Evolutionary conservation across 495 filamentous ascomycete genomes (phyloP), one percentile per base, ranked within the genome.

Genomic region (Cryomyces minteri): DNA sequence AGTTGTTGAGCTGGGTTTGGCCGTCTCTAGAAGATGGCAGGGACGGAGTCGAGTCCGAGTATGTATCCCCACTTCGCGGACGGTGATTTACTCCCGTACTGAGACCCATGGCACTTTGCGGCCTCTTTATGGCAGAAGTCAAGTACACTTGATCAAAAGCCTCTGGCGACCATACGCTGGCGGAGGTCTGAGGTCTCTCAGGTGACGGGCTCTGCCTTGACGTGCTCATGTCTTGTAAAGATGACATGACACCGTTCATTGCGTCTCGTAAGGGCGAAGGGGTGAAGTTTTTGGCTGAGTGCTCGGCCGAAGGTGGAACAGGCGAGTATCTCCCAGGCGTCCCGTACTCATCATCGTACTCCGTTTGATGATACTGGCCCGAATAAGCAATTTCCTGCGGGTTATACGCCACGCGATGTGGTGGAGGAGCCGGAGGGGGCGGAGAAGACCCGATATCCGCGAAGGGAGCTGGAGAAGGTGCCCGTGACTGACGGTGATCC

Each of bases 211-310:
- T 36, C 70, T 66, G 49, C 67, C 65, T 46, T 31, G 73, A 65
- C 51, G 81, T 68, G 12, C 77, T 80, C 77, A 99, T 85, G 51
- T 85, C 85, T 58, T 96, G 75, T 43, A 99, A 63, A 32, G 90
- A 94, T 48, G 87, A 86, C 77, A 96, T 96, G 9, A 99, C 87
- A 65, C 92, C 90, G 56, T 95, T 88, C 88, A 96, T 96, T 0
- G 90, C 90, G 58, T 86, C 82, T 41, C 88, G 68, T 2, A 99
- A 61, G 0, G 90, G 92, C 8, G 90, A 94, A 4, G 90, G 90
- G 0, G 90, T 98, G 51, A 85, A 70, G 2, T 80, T 80, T 39
- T 70, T 37, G 34, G 9, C 40, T 10, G 34, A 38, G 34, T 38
- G 32, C 44, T 45, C 48, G 4, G 62, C 77, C 4, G 81, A 83